A percentile compares a stretch with the other conserved stretches of the same genome.
phyloP scores from a whole-genome alignment of 371 early-diverging fungal species.

The Rhizopus delemar region DNA sequence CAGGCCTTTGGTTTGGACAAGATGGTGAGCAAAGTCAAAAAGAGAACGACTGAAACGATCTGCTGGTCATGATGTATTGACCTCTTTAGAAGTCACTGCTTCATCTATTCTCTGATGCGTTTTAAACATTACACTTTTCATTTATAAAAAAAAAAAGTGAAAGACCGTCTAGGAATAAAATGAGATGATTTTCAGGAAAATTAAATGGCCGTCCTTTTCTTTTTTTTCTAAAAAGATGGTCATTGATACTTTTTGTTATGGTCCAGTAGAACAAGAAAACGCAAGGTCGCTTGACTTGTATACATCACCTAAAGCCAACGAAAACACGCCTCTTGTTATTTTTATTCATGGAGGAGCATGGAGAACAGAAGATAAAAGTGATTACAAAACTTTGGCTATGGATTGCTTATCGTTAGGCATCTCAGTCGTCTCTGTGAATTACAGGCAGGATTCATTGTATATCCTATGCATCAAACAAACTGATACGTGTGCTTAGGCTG shows the following conservation, averaged over 20 bases:
- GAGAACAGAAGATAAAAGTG: slow-evolving; percentile 74
- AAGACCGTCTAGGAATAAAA: too few species aligned
- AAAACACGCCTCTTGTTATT: slow-evolving; percentile 53
- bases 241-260: slow-evolving; percentile 10
- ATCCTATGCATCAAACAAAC: background rate
- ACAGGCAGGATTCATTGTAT: slow-evolving; percentile 45
- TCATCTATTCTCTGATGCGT: too few species aligned
- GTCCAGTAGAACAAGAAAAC: slow-evolving; percentile 6
- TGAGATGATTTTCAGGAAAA: too few species aligned
- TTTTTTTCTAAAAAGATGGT: background rate
- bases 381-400: slow-evolving; percentile 51
- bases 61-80: too few species aligned
- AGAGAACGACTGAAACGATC: too few species aligned
- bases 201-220: background rate
- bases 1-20: too few species aligned
- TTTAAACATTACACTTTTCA: too few species aligned
- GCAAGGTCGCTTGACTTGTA: slow-evolving; percentile 36
- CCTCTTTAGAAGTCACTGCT: too few species aligned
- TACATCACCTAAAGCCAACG: slow-evolving; percentile 8
- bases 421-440: slow-evolving; percentile 70
- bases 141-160: too few species aligned
- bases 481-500: slow-evolving; percentile 25
- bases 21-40: too few species aligned
- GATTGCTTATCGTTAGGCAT: slow-evolving; percentile 43
- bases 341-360: slow-evolving; percentile 87